phyloP scores from a whole-genome alignment of 768 basidiomycete species.

The Serendipita vermifera region DNA sequence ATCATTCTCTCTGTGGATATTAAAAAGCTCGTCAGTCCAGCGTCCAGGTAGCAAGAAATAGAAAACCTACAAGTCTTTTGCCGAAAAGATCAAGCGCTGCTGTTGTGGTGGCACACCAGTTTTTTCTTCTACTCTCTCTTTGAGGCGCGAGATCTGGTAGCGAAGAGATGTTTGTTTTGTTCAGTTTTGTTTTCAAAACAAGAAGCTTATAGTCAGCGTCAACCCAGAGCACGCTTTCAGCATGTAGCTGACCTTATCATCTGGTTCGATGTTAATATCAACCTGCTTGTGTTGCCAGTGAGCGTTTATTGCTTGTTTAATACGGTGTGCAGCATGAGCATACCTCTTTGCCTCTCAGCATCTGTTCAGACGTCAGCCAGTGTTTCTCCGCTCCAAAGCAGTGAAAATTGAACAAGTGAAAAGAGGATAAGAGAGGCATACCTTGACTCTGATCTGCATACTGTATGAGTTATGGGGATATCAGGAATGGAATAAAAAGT shows the following conservation, averaged over 20 bases:
- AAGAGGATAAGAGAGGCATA: constrained; percentile 21
- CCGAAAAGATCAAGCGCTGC: constrained; percentile 85
- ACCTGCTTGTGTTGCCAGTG: constrained; percentile 36
- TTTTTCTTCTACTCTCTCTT: constrained; percentile 97
- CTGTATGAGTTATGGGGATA: too few relatives aligned
- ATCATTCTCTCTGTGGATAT: too few relatives aligned
- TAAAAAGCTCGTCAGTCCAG: too few relatives aligned
- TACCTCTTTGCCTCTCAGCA: constrained; percentile 95
- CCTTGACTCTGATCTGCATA: constrained; percentile 96
- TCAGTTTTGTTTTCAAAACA: not conserved
- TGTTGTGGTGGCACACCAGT: constrained; percentile 94
- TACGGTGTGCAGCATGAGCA: constrained; percentile 16
- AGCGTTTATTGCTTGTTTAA: not conserved
- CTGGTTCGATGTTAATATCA: constrained; percentile 87
- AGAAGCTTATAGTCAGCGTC: not conserved
- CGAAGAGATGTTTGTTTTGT: too few relatives aligned
- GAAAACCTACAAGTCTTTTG: too few relatives aligned
- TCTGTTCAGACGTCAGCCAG: constrained; percentile 35
- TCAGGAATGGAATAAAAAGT: too few relatives aligned
- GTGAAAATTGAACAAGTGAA: constrained; percentile 6
- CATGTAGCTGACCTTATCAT: constrained; percentile 52
- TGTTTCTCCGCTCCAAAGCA: not conserved
- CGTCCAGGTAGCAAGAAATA: too few relatives aligned
- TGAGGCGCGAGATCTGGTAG: constrained; percentile 75
- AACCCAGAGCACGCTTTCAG: not conserved